Conservation (phyloP, 2,329 filamentous ascomycete species). For the Arthroderma sp. region DNA sequence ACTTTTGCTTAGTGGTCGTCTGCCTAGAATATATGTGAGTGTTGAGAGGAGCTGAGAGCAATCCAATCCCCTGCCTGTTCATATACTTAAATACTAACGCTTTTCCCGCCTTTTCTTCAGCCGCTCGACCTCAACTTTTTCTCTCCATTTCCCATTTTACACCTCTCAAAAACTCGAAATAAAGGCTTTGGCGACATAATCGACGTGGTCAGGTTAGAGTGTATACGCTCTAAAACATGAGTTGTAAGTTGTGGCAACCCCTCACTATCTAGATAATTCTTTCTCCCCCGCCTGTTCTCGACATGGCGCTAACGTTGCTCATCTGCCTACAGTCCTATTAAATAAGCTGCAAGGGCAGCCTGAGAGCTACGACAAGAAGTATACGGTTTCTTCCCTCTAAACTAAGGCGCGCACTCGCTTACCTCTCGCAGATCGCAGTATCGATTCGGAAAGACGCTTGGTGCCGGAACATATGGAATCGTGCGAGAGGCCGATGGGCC, state of each 20-base stretch:
- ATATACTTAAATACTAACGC: too few relatives aligned
- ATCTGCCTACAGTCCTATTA: slow-evolving; percentile 46
- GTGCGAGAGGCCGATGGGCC: slow-evolving; percentile 86
- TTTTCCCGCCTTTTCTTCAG: too few relatives aligned
- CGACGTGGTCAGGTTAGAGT: neutral
- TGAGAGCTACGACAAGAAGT: slow-evolving; percentile 98
- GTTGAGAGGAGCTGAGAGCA: slow-evolving; percentile 45
- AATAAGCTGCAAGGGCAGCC: slow-evolving; percentile 94
- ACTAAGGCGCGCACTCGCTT: slow-evolving; percentile 1
- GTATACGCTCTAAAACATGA: neutral
- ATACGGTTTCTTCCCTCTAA: slow-evolving; percentile 18
- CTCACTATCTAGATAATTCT: neutral
- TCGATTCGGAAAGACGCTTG: slow-evolving; percentile 81
- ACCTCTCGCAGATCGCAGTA: slow-evolving; percentile 56
- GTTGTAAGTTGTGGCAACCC: slow-evolving; percentile 3
- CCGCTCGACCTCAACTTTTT: too few relatives aligned
- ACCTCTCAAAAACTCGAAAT: too few relatives aligned
- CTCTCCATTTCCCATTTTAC: too few relatives aligned
- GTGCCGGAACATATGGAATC: slow-evolving; percentile 95
- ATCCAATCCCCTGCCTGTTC: slow-evolving; percentile 28
- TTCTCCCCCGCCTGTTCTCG: too few relatives aligned
- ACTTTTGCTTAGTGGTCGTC: too few relatives aligned
- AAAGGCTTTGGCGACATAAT: too few relatives aligned
- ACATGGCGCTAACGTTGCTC: too few relatives aligned
- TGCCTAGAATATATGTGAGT: slow-evolving; percentile 34